These are phyloP conservation scores for Seminavis robusta DNA, from an alignment of 108 stramenopile genomes.

Conservation along the genomic window DNA sequence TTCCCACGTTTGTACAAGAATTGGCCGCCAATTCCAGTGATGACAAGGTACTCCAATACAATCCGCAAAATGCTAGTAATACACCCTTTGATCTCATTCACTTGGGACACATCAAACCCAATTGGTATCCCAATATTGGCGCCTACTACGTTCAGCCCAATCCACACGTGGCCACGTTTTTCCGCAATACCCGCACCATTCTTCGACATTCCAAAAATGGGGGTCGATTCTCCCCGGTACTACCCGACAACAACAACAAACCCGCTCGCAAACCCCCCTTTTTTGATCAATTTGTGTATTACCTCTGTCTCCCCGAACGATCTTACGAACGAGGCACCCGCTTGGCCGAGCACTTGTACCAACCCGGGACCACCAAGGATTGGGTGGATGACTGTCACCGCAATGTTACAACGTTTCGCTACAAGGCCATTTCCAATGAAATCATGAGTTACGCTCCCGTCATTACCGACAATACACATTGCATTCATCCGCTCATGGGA, in stretches of 20 bases:
- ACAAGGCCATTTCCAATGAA: background rate
- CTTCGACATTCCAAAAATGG: background rate
- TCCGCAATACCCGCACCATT: background rate
- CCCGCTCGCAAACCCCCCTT: background rate
- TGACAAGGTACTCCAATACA: background rate
- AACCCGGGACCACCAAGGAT: background rate
- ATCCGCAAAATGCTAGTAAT: no score
- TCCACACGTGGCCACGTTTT: background rate
- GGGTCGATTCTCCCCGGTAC: background rate
- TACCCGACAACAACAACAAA: background rate
- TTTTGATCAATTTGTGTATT: conserved; percentile 3
- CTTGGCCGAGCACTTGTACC: background rate
- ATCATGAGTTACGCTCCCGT: conserved; percentile 1
- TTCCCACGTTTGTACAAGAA: conserved; percentile 3
- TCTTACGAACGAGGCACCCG: background rate
- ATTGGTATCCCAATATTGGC: conserved; percentile 1
- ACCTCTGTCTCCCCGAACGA: background rate
- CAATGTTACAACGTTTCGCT: background rate
- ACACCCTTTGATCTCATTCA: conserved; percentile 3
- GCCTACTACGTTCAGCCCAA: background rate
- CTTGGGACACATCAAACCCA: background rate
- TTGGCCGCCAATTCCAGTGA: background rate
- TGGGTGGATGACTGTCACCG: no score
- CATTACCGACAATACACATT: conserved; percentile 1
- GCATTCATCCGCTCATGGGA: conserved; percentile 5